phyloP scores from a whole-genome alignment of 2,329 filamentous ascomycete species.

The Fusarium sp. region DNA sequence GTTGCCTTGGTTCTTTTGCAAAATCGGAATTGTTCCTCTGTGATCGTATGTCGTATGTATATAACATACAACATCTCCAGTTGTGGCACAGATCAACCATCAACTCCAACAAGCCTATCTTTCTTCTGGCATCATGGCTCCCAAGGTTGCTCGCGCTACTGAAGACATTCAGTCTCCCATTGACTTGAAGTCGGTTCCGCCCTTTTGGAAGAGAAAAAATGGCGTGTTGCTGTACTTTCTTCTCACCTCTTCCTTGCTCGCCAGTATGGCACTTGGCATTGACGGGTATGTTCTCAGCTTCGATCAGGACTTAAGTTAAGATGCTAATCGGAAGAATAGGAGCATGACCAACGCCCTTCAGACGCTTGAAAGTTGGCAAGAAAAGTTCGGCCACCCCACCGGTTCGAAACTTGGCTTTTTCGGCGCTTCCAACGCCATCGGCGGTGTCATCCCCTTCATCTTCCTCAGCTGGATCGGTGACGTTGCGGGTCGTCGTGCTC shows the following conservation, averaged over 20 bases:
- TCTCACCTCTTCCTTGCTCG: slow-evolving; percentile 56
- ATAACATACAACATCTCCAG: slow-evolving; percentile 18
- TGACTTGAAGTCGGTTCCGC: slow-evolving; percentile 47
- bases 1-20: not conserved
- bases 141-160: slow-evolving; percentile 46
- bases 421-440: slow-evolving; percentile 54
- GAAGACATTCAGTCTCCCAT: slow-evolving; percentile 48
- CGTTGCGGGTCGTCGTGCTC: slow-evolving; percentile 48
- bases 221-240: slow-evolving; percentile 57
- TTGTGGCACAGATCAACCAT: not conserved
- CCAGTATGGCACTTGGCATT: slow-evolving; percentile 56
- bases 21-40: not conserved
- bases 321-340: not conserved
- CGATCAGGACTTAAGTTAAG: accelerated
- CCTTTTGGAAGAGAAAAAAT: slow-evolving; percentile 55
- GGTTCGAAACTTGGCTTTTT: slow-evolving; percentile 55
- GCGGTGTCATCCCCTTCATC: slow-evolving; percentile 53
- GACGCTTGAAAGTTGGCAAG: slow-evolving; percentile 52
- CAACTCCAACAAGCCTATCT: not conserved
- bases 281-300: slow-evolving; percentile 50
- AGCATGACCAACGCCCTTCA: slow-evolving; percentile 56
- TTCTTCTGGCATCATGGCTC: slow-evolving; percentile 45
- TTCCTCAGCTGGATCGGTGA: slow-evolving; percentile 53
- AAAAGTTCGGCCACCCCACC: slow-evolving; percentile 52
- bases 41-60: slow-evolving; percentile 1